phyloP scores from a whole-genome alignment of 441 rosid species.

The Pelargonium myrrhifolium region DNA sequence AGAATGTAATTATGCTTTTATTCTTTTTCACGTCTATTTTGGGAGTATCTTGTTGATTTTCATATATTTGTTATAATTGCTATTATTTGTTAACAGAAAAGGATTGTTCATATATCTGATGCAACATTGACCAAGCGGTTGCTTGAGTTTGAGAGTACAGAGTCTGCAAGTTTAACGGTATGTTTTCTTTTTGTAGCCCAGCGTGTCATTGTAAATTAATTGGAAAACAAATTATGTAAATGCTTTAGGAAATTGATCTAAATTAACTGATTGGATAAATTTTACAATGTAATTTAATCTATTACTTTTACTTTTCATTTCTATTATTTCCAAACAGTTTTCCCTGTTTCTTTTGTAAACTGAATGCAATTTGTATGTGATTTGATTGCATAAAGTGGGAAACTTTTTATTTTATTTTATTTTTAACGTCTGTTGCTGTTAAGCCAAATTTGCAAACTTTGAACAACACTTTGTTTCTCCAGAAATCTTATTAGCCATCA shows the following conservation, averaged over 20 bases:
- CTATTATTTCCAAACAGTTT: no score
- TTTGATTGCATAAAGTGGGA: no score
- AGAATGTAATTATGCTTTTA: no score
- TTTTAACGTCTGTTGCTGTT: neutral
- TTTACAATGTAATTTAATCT: no score
- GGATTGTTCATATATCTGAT: slow-evolving; percentile 72
- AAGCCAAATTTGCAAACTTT: neutral
- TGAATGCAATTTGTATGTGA: no score
- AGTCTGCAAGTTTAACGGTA: slow-evolving; percentile 72
- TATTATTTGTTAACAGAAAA: slow-evolving; percentile 36
- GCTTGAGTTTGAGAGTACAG: slow-evolving; percentile 73
- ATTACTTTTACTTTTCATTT: no score
- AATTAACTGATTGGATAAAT: no score
- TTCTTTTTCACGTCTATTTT: no score
- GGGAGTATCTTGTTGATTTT: neutral
- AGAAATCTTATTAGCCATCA: neutral
- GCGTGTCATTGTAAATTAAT: neutral
- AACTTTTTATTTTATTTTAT: neutral
- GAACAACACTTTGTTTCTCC: neutral
- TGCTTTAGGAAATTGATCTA: neutral
- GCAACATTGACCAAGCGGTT: slow-evolving; percentile 76
- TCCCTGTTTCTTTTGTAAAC: no score
- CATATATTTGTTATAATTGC: slow-evolving; percentile 11
- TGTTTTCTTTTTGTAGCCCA: slow-evolving; percentile 17
- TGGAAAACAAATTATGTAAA: no score